Conservation (phyloP, 2,329 filamentous ascomycete genomes). For the Penicillium sp. region DNA sequence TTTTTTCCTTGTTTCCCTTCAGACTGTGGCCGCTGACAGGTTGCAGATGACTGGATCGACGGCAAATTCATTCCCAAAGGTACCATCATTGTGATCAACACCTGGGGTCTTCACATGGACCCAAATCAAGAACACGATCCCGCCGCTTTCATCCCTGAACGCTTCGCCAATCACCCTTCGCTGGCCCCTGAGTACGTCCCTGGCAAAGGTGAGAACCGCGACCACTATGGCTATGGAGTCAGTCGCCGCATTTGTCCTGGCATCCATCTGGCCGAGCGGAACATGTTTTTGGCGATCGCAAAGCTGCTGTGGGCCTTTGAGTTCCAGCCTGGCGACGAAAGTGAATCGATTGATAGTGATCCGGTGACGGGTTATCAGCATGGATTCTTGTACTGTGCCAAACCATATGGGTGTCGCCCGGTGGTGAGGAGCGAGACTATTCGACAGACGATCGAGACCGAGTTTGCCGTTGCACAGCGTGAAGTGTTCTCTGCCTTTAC, state of each 20-base stretch:
- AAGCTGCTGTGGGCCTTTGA: slow-evolving; percentile 37
- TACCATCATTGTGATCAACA: slow-evolving; percentile 49
- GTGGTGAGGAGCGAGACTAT: background rate
- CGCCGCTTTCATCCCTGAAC: slow-evolving; percentile 32
- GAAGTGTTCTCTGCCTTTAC: no score
- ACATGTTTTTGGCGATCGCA: slow-evolving; percentile 32
- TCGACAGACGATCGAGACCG: background rate
- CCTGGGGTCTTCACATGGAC: slow-evolving; percentile 50
- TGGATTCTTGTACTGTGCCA: background rate
- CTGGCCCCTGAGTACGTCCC: background rate
- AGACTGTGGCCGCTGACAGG: no score
- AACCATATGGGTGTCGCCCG: background rate
- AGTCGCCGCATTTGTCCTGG: slow-evolving; percentile 38
- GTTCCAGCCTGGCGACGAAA: background rate
- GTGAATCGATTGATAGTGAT: background rate
- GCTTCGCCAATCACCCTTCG: slow-evolving; percentile 16
- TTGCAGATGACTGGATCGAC: slow-evolving; percentile 43
- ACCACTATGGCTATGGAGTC: slow-evolving; percentile 30
- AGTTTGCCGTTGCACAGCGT: background rate
- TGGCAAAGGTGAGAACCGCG: background rate
- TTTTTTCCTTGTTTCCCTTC: no score
- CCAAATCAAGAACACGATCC: slow-evolving; percentile 28
- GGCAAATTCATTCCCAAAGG: slow-evolving; percentile 52
- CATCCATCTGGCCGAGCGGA: slow-evolving; percentile 37
- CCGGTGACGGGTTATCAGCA: background rate